Percentiles rank a stretch among this genome's conserved stretches.
These are phyloP conservation scores for Ajuga reptans DNA, from an alignment of 305 asterid species.

Conservation along the genomic window DNA sequence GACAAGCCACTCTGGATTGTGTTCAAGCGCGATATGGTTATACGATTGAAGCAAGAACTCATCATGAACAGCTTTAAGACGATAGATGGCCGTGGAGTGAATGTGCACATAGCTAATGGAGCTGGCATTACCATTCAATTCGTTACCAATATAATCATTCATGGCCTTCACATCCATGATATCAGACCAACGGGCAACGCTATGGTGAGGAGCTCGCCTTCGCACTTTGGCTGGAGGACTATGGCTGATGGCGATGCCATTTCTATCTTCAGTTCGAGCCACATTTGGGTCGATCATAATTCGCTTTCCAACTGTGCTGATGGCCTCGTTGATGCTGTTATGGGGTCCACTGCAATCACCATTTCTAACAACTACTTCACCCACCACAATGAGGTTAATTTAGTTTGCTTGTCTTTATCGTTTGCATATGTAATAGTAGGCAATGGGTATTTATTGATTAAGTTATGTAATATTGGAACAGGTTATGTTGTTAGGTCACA, in stretches of 20 bases:
- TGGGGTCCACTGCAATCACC: constrained; percentile 91
- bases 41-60: constrained; percentile 68
- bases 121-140: constrained; percentile 71
- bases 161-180: constrained; percentile 79
- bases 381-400: constrained; percentile 76
- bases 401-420: background rate
- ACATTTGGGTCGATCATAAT: constrained; percentile 84
- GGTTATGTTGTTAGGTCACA: constrained; percentile 91
- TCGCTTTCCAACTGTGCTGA: constrained; percentile 83
- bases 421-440: background rate
- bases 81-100: constrained; percentile 77
- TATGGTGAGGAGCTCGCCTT: constrained; percentile 75
- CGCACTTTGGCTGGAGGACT: constrained; percentile 84
- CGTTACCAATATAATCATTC: constrained; percentile 68
- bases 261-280: constrained; percentile 82
- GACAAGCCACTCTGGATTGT: constrained; percentile 83
- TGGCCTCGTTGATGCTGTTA: constrained; percentile 88
- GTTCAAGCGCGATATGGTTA: constrained; percentile 85
- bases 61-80: constrained; percentile 87
- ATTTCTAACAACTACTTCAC: constrained; percentile 81
- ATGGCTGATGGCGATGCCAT: constrained; percentile 90
- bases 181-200: constrained; percentile 85
- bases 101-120: constrained; percentile 82
- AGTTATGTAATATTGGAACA: constrained; percentile 22
- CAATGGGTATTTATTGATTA: background rate